Conservation (phyloP, 2,329 filamentous ascomycete species). For the Zymoseptoria crescenta region DNA sequence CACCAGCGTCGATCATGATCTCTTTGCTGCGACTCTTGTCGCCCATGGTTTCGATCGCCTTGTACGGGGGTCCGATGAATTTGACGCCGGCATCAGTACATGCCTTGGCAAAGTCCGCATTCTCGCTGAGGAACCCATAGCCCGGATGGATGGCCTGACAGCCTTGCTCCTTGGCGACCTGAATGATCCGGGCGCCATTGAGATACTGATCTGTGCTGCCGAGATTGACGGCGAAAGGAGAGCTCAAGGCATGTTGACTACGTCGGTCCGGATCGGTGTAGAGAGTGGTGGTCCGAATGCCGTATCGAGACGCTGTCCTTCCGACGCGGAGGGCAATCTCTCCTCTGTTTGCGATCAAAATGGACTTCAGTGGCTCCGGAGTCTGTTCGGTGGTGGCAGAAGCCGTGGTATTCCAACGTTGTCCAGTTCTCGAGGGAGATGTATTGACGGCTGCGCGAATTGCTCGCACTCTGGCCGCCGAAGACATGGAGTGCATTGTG, state of each 20-base stretch:
- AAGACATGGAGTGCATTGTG: constrained; percentile 15
- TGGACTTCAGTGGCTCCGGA: constrained; percentile 45
- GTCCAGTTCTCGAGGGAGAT: constrained; percentile 11
- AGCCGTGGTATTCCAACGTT: constrained; percentile 21
- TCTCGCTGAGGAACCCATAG: constrained; percentile 92
- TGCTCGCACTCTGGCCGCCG: constrained; percentile 15
- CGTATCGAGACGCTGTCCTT: constrained; percentile 76
- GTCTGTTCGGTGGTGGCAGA: constrained; percentile 14
- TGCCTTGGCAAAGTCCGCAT: constrained; percentile 78
- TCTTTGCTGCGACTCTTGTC: constrained; percentile 89
- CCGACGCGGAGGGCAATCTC: constrained; percentile 94
- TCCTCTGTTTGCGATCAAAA: constrained; percentile 92
- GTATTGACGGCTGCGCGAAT: constrained; percentile 13
- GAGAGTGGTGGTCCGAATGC: constrained; percentile 86
- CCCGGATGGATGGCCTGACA: constrained; percentile 92
- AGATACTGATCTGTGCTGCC: constrained; percentile 81
- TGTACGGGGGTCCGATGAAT: constrained; percentile 82
- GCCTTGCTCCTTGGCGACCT: constrained; percentile 73
- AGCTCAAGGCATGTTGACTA: constrained; percentile 81
- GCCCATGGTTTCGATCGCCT: constrained; percentile 75
- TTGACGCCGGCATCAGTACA: constrained; percentile 85
- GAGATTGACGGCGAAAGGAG: constrained; percentile 74
- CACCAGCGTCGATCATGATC: constrained; percentile 92
- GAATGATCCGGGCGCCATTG: constrained; percentile 86
- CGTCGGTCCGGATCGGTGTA: constrained; percentile 87